Conservation (phyloP, 495 filamentous ascomycete genomes). For the Gamarada debralockiae region DNA sequence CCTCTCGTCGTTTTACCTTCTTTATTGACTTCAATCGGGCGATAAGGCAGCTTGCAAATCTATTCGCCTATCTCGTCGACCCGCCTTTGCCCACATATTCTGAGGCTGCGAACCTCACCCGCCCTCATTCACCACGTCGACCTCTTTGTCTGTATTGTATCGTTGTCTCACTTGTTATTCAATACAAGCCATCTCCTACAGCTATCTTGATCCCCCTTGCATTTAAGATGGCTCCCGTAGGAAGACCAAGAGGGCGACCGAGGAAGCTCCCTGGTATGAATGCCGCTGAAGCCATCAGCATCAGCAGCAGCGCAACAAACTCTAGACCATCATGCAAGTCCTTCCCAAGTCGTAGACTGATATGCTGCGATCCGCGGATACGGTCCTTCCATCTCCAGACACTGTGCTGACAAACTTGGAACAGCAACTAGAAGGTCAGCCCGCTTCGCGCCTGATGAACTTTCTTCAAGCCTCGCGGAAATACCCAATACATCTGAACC, state of each 20-base stretch:
- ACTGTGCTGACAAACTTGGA: background rate
- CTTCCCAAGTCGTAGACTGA: background rate
- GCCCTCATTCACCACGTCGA: no score
- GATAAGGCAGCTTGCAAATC: background rate
- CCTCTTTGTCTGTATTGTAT: background rate
- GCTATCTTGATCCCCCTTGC: background rate
- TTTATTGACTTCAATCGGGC: no score
- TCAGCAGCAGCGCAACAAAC: slow-evolving; percentile 11
- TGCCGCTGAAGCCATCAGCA: slow-evolving; percentile 2
- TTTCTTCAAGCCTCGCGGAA: background rate
- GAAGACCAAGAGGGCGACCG: slow-evolving; percentile 18
- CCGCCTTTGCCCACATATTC: background rate
- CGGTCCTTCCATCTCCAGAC: background rate
- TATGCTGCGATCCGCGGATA: background rate
- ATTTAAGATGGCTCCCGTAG: slow-evolving; percentile 8
- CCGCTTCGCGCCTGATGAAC: background rate
- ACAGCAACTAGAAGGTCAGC: slow-evolving; percentile 15
- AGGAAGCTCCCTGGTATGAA: background rate
- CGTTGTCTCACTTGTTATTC: background rate
- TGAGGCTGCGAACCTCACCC: background rate
- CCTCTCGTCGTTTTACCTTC: no score
- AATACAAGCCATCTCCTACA: no score
- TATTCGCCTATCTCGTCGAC: background rate
- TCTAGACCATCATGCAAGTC: slow-evolving; percentile 22
- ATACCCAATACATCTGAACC: background rate